Evolutionary conservation across 345 rosid species (phyloP).

Genomic region (Streptanthus diversifolius): DNA sequence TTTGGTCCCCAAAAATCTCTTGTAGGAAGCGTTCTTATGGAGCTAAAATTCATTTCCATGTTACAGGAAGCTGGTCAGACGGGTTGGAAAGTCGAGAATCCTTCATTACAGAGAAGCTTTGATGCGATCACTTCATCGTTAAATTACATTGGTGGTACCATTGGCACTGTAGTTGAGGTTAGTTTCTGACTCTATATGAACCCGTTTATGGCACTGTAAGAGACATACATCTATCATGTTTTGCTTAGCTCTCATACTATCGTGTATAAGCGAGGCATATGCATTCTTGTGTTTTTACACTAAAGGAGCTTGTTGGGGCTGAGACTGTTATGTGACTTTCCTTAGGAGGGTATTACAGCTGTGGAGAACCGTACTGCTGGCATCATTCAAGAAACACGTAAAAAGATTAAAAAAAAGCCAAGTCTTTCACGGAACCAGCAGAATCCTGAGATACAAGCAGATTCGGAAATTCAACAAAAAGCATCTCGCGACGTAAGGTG

Average conservation of each 20-base stretch:
- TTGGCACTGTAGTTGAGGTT: slow-evolving; percentile 85
- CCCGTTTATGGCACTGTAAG: not conserved
- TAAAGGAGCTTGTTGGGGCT: not conserved
- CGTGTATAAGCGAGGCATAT: not conserved
- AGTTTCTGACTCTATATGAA: slow-evolving; percentile 3
- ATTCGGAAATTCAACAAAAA: slow-evolving; percentile 88
- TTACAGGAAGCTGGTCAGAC: slow-evolving; percentile 34
- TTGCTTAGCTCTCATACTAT: not conserved
- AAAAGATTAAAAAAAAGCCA: slow-evolving; percentile 64
- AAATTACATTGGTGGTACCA: slow-evolving; percentile 71
- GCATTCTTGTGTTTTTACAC: not conserved
- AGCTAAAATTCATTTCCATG: slow-evolving; percentile 23
- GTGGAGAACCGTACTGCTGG: slow-evolving; percentile 85
- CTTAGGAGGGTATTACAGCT: slow-evolving; percentile 72
- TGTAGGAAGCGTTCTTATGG: not conserved
- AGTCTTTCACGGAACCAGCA: slow-evolving; percentile 40
- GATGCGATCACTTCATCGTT: slow-evolving; percentile 68
- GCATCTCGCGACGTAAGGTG: slow-evolving; percentile 99
- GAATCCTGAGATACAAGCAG: slow-evolving; percentile 46
- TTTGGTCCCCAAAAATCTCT: not conserved
- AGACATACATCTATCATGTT: not conserved
- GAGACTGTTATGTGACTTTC: slow-evolving; percentile 22
- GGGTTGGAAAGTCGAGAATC: slow-evolving; percentile 43
- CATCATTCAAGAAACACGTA: slow-evolving; percentile 81
- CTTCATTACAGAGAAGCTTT: slow-evolving; percentile 61